A percentile compares a stretch with the other conserved stretches of the same genome.
Conservation (phyloP, 1,284 basidiomycete species). For the Irpex sp. region DNA sequence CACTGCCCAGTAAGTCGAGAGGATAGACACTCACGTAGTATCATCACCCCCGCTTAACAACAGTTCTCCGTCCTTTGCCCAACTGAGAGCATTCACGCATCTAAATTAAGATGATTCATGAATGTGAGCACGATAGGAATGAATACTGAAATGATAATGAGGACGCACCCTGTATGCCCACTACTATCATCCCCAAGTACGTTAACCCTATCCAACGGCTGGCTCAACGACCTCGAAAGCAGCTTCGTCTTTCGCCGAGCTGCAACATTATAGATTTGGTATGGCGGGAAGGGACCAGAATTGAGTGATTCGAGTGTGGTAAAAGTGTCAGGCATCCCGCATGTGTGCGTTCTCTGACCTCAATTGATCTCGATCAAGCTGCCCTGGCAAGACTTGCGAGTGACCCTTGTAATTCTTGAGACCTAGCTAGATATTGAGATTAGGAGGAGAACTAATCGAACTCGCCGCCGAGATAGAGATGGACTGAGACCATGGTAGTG, state of each 20-base stretch:
- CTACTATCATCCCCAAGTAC: constrained; percentile 53
- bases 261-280: not conserved
- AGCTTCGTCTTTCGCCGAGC: constrained; percentile 8
- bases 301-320: not conserved
- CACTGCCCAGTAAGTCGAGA: too few species aligned
- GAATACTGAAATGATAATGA: not conserved
- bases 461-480: not conserved
- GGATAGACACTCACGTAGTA: constrained; percentile 54
- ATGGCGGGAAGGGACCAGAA: not conserved
- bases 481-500: not conserved
- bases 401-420: not conserved
- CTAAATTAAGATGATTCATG: constrained; percentile 28
- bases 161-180: constrained; percentile 64
- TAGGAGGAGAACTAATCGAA: not conserved
- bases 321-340: constrained; percentile 4
- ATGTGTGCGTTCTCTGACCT: not conserved
- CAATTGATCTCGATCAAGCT: not conserved
- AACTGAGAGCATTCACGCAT: constrained; percentile 85
- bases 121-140: not conserved
- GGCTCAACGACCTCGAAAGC: constrained; percentile 5
- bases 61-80: constrained; percentile 73
- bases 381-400: not conserved
- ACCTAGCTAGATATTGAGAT: not conserved
- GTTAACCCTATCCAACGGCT: constrained; percentile 47
- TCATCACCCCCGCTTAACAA: constrained; percentile 84